Base-by-base conservation (phyloP, 805 yeast species). In the Candida schatavii region DNA sequence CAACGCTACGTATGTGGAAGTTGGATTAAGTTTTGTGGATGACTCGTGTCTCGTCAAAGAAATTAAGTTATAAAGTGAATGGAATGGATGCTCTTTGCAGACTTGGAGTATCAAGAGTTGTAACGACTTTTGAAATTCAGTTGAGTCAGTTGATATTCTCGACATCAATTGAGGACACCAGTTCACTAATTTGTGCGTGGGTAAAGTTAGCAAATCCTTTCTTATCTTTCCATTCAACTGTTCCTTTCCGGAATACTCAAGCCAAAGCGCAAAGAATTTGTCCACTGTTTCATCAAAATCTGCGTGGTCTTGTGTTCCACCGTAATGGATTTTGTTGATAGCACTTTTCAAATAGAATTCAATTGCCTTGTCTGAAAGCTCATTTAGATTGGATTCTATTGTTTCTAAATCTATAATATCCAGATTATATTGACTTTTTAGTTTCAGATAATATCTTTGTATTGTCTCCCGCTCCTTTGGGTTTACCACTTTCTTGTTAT, bases 131-230 rank as follows among this genome's bases (percentile, higher is more conserved):
- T 87, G 96, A 51, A 88, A 89, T 0, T 52, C 55, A 1, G 72
- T 56, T 0, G 49, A 40, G 7, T 77, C 85, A 27, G 62, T 64
- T 1, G 77, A 63, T 13, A 90, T 55, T 42, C 93, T 69, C 0
- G 97, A 87, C 2, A 86, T 70, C 35, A 90, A 70, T 56, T 90
- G 98, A 45, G 84, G 82, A 28, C 83, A 70, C 96, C 97, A 90
- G 0, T 88, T 77, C 4, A 87, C 69, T 40, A 88, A 77, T 50
- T 82, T 82, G 54, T 70, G 68, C 11, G 76, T 68, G 0, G 95
- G 85, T 15, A 87, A 61, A 0, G 39, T 37, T 0, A 53, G 39
- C 2, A 83, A 52, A 3, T 66, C 62, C 2, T 55, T 49, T 11
- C 52, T 52, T 7, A 85, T 65, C 6, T 62, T 50, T 3, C 42